Evolutionary conservation across 2,329 filamentous ascomycete genomes (phyloP).

Genomic region (Penicillium carneum): DNA sequence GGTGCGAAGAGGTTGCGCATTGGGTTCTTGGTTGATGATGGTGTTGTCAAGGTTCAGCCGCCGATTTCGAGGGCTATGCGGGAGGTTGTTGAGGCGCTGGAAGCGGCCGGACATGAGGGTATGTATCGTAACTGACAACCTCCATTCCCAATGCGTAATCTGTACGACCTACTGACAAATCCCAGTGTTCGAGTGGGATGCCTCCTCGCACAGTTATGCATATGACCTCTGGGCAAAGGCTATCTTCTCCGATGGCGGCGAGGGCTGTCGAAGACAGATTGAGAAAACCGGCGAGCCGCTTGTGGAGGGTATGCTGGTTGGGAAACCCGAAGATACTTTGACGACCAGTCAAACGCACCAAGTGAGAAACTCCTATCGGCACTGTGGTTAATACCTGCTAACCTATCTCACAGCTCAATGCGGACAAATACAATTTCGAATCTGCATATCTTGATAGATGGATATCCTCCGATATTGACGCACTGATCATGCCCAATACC

Average conservation of each 20-base stretch:
- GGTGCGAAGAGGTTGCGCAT: conserved; percentile 61
- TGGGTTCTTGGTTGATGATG: conserved; percentile 67
- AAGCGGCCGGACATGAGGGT: conserved; percentile 63
- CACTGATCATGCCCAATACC: conserved; percentile 44
- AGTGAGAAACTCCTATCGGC: conserved; percentile 20
- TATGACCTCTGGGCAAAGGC: conserved; percentile 46
- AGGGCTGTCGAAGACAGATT: conserved; percentile 39
- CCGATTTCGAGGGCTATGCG: conserved; percentile 64
- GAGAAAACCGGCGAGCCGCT: conserved; percentile 44
- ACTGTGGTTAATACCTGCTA: not conserved
- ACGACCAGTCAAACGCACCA: conserved; percentile 39
- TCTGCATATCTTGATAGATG: conserved; percentile 41
- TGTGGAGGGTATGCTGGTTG: conserved; percentile 48
- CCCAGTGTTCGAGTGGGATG: conserved; percentile 45
- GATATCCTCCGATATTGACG: conserved; percentile 43
- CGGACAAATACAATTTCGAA: conserved; percentile 42
- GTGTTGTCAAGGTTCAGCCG: conserved; percentile 66
- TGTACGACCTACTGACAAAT: not conserved
- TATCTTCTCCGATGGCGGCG: conserved; percentile 45
- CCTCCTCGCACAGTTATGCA: conserved; percentile 38
- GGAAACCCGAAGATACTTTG: conserved; percentile 39
- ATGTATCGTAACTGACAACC: conserved; percentile 35
- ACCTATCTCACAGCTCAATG: conserved; percentile 31
- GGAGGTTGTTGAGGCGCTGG: conserved; percentile 62
- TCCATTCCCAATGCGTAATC: rapidly evolving